Base-by-base conservation (phyloP, 495 filamentous ascomycete genomes). In the Annulohypoxylon stygium region DNA sequence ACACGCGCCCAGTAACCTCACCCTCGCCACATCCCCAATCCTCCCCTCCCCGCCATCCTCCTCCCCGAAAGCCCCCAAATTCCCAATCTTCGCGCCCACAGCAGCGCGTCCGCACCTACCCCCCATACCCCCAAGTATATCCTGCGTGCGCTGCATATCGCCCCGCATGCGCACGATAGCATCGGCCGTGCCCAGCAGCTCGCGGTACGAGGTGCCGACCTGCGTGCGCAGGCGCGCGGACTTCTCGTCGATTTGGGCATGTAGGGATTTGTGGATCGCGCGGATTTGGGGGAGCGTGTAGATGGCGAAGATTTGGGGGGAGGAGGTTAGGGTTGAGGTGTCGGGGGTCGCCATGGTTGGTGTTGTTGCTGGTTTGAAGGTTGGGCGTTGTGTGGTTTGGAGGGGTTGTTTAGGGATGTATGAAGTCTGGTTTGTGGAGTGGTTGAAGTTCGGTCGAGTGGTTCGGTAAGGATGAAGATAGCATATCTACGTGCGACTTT, bases 161-260 rank as follows among this genome's bases (percentile, higher is more conserved):
- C 76, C 80, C 50, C 94, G 90, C 95, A 99, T 98, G 55, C 89
- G 86, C 30, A 98, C 90, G 75, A 99, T 99, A 25, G 90, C 88
- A 78, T 97, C 94, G 33, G 96, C 96, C 0, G 97, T 98, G 53
- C 92, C 93, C 18, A 99, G 89, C 10, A 98, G 89, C 70, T 97
- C 93, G 76, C 96, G 90, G 80, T 99, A 99, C 78, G 93, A 92
- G 65, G 88, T 93, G n/a, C 96, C 97, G 75, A 98, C 96, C 67
- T 97, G 90, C 53, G 92, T 92, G 80, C 96, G 91, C 80, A 98
- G 87, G 76, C 93, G 93, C 78, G 93, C 91, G 76, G 92, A 91
- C 81, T 95, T 97, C 82, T 92, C 93, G 51, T 90, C 87, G 74
- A 95, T 81, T 54, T 85, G 83, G 11, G 73, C 75, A 54, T 87